These are phyloP conservation scores for Phialophora macrospora DNA, from an alignment of 2,329 filamentous ascomycete genomes.

Conservation along the genomic window DNA sequence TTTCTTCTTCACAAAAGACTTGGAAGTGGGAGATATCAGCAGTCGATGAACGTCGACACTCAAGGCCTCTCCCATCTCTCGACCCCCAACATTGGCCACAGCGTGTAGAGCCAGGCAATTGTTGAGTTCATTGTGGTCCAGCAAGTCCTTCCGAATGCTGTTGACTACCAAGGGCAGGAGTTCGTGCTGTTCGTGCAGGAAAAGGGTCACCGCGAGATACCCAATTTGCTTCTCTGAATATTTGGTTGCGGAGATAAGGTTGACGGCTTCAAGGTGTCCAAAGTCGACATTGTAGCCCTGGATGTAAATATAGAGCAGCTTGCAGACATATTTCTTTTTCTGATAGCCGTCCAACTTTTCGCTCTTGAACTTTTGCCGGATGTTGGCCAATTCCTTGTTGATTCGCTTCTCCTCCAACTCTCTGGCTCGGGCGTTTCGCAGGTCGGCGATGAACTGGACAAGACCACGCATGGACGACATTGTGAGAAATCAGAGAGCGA, in stretches of 20 bases:
- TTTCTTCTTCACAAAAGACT: conserved; percentile 99
- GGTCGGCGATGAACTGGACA: conserved; percentile 96
- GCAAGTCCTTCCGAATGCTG: conserved; percentile 93
- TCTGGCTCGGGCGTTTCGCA: conserved; percentile 90
- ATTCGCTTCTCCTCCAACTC: conserved; percentile 99
- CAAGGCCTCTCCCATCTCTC: conserved; percentile 95
- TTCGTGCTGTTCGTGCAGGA: conserved; percentile 96
- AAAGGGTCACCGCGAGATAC: conserved; percentile 94
- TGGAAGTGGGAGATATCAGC: conserved; percentile 90
- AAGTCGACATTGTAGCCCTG: conserved; percentile 99
- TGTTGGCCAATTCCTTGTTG: conserved; percentile 99
- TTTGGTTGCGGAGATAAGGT: conserved; percentile 93
- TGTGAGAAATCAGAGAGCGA: conserved; percentile 11
- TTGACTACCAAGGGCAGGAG: conserved; percentile 95
- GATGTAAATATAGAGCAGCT: conserved; percentile 98
- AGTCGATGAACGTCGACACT: conserved; percentile 90
- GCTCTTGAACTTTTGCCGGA: conserved; percentile 97
- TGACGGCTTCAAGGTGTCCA: conserved; percentile 96
- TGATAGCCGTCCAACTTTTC: conserved; percentile 93
- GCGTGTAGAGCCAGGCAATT: conserved; percentile 96
- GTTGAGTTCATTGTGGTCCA: conserved; percentile 95
- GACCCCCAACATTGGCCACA: conserved; percentile 94
- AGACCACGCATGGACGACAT: conserved; percentile 66
- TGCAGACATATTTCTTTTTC: conserved; percentile 99
- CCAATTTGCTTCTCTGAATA: conserved; percentile 99